phyloP scores from a whole-genome alignment of 164 flowering plant genomes.

The Sextonia rubra region DNA sequence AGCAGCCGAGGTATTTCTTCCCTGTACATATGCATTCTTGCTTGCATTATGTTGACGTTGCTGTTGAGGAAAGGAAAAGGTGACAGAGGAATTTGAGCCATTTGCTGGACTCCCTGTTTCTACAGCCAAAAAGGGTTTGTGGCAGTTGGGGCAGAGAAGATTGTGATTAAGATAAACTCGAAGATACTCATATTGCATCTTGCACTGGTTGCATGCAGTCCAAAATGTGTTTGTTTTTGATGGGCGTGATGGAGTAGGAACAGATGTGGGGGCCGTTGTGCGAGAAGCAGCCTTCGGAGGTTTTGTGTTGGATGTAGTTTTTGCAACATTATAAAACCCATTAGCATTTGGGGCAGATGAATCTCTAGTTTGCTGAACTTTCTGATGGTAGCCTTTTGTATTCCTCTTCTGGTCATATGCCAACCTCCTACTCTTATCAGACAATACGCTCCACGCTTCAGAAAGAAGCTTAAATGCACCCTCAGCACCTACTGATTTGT shows the following conservation, averaged over 20 bases:
- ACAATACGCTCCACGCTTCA: conserved; percentile 84
- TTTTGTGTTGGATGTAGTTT: conserved; percentile 28
- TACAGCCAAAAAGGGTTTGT: conserved; percentile 61
- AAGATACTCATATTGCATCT: conserved; percentile 76
- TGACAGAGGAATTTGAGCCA: conserved; percentile 24
- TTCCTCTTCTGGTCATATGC: conserved; percentile 62
- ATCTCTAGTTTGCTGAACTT: conserved; percentile 30
- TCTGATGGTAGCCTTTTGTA: conserved; percentile 22
- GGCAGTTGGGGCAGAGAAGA: conserved; percentile 71
- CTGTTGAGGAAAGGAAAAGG: conserved; percentile 36
- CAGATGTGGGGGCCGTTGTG: conserved; percentile 20
- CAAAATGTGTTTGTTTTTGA: conserved; percentile 54
- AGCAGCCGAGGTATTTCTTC: conserved; percentile 21
- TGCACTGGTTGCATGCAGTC: conserved; percentile 72
- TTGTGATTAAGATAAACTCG: conserved; percentile 60
- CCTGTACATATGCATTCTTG: conserved; percentile 17
- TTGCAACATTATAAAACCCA: conserved; percentile 52
- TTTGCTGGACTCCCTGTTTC: conserved; percentile 44
- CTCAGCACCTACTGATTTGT: conserved; percentile 85
- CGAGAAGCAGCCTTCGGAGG: conserved; percentile 30
- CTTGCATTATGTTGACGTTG: conserved; percentile 24
- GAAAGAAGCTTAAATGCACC: conserved; percentile 85
- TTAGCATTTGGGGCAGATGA: conserved; percentile 34
- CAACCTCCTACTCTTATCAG: conserved; percentile 61
- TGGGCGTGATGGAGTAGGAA: conserved; percentile 30